Evolutionary conservation across 257 asterid genomes (phyloP), one percentile per base, ranked within the genome.

Genomic region (Gentiana dahurica): DNA sequence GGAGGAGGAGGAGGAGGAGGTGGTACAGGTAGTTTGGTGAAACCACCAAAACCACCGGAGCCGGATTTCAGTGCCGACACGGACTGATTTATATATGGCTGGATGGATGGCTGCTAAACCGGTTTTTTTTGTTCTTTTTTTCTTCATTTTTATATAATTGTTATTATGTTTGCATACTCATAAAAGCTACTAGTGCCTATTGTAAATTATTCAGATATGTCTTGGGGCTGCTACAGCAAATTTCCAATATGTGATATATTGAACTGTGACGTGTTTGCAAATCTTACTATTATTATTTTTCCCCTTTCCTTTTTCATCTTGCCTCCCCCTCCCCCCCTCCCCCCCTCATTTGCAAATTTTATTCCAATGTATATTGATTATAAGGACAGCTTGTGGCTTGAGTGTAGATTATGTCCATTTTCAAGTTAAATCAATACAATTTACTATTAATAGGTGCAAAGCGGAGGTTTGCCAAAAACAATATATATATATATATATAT

Each of bases 51-150:
- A 56, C 95, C 97, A 8, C 93, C 95, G 3, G 97, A 89, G 70
- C 97, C 97, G 9, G 97, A 89, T 71, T 89, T 89, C 61, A 81
- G 83, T 8, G 94, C 89, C 3, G 97, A 89, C 70, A 88, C 83
- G n/a, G 95, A 89, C 68, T 85, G 64, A 73, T 59, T 38, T 54
- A 41, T 5, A 10, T 5, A 41, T 5, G 46, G 46, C 9, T 41
- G 5, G 9, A 41, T 41, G 9, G 24, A 35, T 11, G 45, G 35
- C 59, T 73, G 52, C 34, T 59, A 33, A 65, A 46, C 49, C 54
- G 13, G 62, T 54, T 59, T 58, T 24, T 48, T 43, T 12, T 60
- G 62, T 52, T 33, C 58, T 55, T 5, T 49, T 3, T 24, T 24
- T 24, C 24, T 24, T 24, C 24, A 24, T 24, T 24, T 24, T 24